A percentile compares a stretch with the other conserved stretches of the same genome.
phyloP scores from a whole-genome alignment of 257 asterid species.

The Solanum lignicaule region DNA sequence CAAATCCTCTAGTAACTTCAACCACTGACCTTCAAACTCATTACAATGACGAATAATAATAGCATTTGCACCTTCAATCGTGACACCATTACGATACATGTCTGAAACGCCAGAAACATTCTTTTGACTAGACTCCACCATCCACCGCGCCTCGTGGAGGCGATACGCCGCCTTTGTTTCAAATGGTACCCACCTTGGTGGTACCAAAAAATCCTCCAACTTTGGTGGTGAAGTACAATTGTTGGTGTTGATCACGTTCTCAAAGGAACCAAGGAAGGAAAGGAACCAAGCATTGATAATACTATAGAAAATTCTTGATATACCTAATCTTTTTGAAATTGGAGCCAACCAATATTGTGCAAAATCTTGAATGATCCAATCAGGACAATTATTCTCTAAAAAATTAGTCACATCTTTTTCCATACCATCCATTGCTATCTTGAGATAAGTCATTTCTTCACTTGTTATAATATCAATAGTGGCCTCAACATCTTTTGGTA shows the following conservation, averaged over 20 bases:
- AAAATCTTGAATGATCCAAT: conserved; percentile 26
- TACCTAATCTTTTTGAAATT: not conserved
- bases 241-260: not conserved
- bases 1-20: not conserved
- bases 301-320: conserved; percentile 7
- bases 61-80: not conserved
- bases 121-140: conserved; percentile 10
- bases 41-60: not conserved
- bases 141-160: not conserved
- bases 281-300: not conserved
- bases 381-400: conserved; percentile 8
- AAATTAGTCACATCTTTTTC: conserved; percentile 7
- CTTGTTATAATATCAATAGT: conserved; percentile 13
- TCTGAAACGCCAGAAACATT: conserved; percentile 5
- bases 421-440: conserved; percentile 21
- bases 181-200: conserved; percentile 19
- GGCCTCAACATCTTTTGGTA: conserved; percentile 21
- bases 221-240: not conserved
- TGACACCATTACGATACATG: not conserved
- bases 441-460: conserved; percentile 20
- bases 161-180: conserved; percentile 12
- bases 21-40: not conserved
- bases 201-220: conserved; percentile 13
- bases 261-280: conserved; percentile 6
- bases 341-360: conserved; percentile 20